phyloP scores from a whole-genome alignment of 306 rosid species.

The Sicyos baderoa region DNA sequence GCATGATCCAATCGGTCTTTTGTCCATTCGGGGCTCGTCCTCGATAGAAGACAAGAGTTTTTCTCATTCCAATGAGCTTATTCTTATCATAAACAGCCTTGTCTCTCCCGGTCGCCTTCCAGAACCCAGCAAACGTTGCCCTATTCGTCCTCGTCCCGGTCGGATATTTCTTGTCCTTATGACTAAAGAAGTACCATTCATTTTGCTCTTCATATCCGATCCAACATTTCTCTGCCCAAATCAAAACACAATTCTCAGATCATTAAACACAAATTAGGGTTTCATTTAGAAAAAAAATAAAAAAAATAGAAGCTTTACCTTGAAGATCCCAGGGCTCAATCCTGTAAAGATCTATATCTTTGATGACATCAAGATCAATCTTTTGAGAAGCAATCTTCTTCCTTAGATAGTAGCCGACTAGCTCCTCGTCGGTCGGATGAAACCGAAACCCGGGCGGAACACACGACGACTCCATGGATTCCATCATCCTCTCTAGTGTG shows the following conservation, averaged over 20 bases:
- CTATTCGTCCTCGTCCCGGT: slow-evolving; percentile 92
- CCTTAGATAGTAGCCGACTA: slow-evolving; percentile 82
- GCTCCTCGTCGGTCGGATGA: slow-evolving; percentile 94
- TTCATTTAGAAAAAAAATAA: slow-evolving; percentile 15
- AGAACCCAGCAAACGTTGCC: slow-evolving; percentile 84
- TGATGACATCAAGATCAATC: slow-evolving; percentile 93
- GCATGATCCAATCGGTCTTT: slow-evolving; percentile 94
- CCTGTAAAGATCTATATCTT: slow-evolving; percentile 85
- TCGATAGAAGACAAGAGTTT: slow-evolving; percentile 86
- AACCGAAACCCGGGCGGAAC: slow-evolving; percentile 97
- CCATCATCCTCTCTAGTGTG: too few species aligned
- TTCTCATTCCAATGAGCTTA: slow-evolving; percentile 84
- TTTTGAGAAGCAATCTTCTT: slow-evolving; percentile 82
- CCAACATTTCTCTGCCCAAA: slow-evolving; percentile 64
- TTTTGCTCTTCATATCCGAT: slow-evolving; percentile 91
- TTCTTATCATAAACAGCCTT: slow-evolving; percentile 69
- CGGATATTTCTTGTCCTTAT: slow-evolving; percentile 95
- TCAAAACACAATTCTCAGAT: neutral
- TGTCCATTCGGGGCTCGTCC: slow-evolving; percentile 96
- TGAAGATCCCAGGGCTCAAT: slow-evolving; percentile 99
- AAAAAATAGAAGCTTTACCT: slow-evolving; percentile 34
- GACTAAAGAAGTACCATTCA: slow-evolving; percentile 93
- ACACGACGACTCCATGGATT: slow-evolving; percentile 40
- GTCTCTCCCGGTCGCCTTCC: slow-evolving; percentile 97
- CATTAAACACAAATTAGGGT: neutral